Evolutionary conservation across 352 stramenopile genomes (phyloP).

Genomic region (Pythium apleroticum): DNA sequence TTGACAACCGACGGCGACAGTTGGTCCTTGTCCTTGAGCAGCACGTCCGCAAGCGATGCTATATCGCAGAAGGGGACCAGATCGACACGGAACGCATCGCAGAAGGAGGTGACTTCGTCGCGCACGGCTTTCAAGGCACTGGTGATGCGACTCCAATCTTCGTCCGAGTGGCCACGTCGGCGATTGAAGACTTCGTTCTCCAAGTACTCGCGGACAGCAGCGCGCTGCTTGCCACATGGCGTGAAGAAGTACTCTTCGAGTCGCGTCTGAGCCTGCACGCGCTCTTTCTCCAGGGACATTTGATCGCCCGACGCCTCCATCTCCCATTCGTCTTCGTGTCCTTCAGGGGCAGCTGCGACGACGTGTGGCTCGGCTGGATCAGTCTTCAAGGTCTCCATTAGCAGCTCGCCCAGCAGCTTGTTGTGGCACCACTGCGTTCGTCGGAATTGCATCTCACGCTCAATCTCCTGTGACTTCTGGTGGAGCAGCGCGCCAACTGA

Average conservation of each 20-base stretch:
- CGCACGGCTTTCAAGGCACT: background rate
- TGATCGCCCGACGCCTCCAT: background rate
- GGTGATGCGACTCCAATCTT: conserved; percentile 8
- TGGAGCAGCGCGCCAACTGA: conserved; percentile 30
- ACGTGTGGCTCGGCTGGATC: background rate
- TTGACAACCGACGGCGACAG: conserved; percentile 10
- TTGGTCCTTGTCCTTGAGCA: conserved; percentile 16
- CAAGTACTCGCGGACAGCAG: conserved; percentile 6
- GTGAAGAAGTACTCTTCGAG: conserved; percentile 29
- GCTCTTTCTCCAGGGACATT: conserved; percentile 3
- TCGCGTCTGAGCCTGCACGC: conserved; percentile 7
- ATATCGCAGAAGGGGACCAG: background rate
- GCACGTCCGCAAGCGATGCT: background rate
- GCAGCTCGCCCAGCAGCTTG: conserved; percentile 44
- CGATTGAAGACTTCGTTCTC: conserved; percentile 15
- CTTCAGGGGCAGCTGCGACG: background rate
- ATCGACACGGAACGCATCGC: background rate
- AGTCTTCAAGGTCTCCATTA: conserved; percentile 36
- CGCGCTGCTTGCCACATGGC: conserved; percentile 1
- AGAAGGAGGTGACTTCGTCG: background rate
- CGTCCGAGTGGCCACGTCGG: conserved; percentile 6
- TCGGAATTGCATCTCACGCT: conserved; percentile 38
- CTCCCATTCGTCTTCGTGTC: conserved; percentile 7
- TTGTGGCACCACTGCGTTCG: conserved; percentile 53
- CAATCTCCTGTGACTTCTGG: conserved; percentile 31